Percentiles rank a stretch among this genome's conserved stretches.
phyloP scores from a whole-genome alignment of 176 grass and related monocot genomes.

The Triticum turgidum region DNA sequence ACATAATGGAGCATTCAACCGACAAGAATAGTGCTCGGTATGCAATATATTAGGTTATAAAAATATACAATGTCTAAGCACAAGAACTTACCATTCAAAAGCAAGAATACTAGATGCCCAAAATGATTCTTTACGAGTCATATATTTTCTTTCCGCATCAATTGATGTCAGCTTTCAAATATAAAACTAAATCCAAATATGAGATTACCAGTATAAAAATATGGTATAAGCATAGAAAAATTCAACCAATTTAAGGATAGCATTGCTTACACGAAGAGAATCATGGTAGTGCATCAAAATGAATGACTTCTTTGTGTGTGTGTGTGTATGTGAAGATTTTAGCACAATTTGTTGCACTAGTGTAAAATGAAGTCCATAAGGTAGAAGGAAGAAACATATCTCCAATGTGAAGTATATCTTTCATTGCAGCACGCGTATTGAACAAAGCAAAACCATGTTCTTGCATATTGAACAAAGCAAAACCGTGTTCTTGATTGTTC shows the following conservation, averaged over 20 bases:
- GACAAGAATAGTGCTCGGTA: neutral
- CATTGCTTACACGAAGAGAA: conserved; percentile 46
- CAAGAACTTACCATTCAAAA: conserved; percentile 76
- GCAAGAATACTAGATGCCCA: conserved; percentile 75
- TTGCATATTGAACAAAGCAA: neutral
- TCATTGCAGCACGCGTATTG: neutral
- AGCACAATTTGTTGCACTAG: conserved; percentile 49
- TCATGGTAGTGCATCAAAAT: conserved; percentile 69
- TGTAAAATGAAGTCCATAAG: conserved; percentile 58
- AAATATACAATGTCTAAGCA: conserved; percentile 4
- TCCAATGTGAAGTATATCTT: conserved; percentile 17
- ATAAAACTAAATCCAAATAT: conserved; percentile 67
- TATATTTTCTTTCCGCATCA: conserved; percentile 66
- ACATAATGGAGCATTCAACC: neutral
- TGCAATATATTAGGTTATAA: no score
- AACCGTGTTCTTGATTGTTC: conserved; percentile 25
- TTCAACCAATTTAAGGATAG: conserved; percentile 16
- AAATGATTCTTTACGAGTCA: conserved; percentile 67
- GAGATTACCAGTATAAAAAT: conserved; percentile 25
- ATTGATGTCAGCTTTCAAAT: conserved; percentile 52
- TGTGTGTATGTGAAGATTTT: conserved; percentile 19
- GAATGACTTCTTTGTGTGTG: conserved; percentile 32
- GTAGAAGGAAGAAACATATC: conserved; percentile 49
- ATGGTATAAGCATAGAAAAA: conserved; percentile 16
- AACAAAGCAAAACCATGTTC: neutral